Evolutionary conservation across 441 rosid genomes (phyloP), one percentile per base, ranked within the genome.

Genomic region (Bocquillonia castaneifolia): DNA sequence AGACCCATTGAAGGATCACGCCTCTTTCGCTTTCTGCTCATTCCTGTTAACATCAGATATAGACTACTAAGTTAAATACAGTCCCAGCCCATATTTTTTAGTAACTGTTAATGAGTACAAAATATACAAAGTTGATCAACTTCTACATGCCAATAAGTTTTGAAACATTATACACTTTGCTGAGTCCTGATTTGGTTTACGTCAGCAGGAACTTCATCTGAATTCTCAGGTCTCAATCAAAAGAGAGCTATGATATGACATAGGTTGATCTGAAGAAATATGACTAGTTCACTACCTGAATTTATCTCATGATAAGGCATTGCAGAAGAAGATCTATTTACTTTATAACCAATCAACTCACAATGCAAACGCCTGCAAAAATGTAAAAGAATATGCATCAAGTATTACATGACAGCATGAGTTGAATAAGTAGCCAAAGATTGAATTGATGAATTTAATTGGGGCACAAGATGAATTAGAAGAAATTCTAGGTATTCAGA

Each of bases 271-370:
- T 36, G 45, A 37, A 59, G 31, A 59, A 37, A n/a, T 37, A 10
- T 36, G 59, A n/a, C n/a, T n/a, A n/a, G n/a, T n/a, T n/a, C n/a
- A 50, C 55, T 29, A 45, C 28, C 32, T 29, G 67, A 48, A 64
- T 50, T 56, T 1, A 13, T 50, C 67, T 50, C 67, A 32, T 31
- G 57, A 65, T 29, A 22, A 48, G 10, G 37, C 31, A 51, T 29
- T n/a, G n/a, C n/a, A 12, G 59, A 25, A 50, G 42, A 20, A 28
- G 63, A 12, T 9, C 66, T 87, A n/a, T 25, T 52, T 44, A 25
- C 71, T 64, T 65, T 79, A 80, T 91, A 87, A 56, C 95, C 95
- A 77, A 91, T 79, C 69, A 87, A 79, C 75, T 68, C 81, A 72
- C 87, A 84, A 79, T 85, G 87, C 72, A 70, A 80, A 68, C 69